Base-by-base conservation (phyloP, 2,329 filamentous ascomycete genomes). In the Calonectria pteridis region DNA sequence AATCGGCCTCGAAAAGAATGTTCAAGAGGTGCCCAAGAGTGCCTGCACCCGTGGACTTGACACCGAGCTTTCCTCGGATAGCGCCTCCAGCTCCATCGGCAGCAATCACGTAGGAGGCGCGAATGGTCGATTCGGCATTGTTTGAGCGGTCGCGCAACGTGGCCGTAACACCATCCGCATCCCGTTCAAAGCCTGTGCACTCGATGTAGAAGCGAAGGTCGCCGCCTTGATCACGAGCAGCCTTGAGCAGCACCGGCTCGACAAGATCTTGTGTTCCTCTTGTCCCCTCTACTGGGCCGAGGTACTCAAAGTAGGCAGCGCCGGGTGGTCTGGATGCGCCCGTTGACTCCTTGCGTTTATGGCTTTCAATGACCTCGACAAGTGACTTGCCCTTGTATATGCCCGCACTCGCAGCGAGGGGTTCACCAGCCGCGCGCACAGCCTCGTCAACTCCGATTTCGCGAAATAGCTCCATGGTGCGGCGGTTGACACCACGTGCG, bases 391-490 rank as follows among this genome's bases (percentile, higher is more conserved):
- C 65, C 31, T 67, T 53, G 26, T 67, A 67, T 29, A 67, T 67
- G 18, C 65, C 65, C 6, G 4, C 9, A 13, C 50, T 58, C 6
- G 65, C 33, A 9, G 49, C 31, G 0, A 67, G 33, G 9, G 49
- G 37, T 20, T n/a, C 35, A 4, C 65, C 65, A n/a, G 65, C 65
- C 18, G 26, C 50, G 2, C 50, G 35, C n/a, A 67, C 28, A 31
- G 65, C 65, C 50, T 67, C 65, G 33, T 67, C 50, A 20, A 67
- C 40, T 37, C 65, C 65, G n/a, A 67, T 67, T 46, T 37, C 65
- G 10, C 65, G 65, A 26, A 43, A 58, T 6, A 67, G 14, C 50
- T 67, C 65, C 65, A 67, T 67, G 2, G 49, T 53, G 16, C 65
- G 65, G 49, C 65, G 65, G 23, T 67, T 67, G 43, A 67, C 50